These are phyloP conservation scores for Mesostigma viride DNA, from an alignment of 139 green algal genomes.

Conservation along the genomic window DNA sequence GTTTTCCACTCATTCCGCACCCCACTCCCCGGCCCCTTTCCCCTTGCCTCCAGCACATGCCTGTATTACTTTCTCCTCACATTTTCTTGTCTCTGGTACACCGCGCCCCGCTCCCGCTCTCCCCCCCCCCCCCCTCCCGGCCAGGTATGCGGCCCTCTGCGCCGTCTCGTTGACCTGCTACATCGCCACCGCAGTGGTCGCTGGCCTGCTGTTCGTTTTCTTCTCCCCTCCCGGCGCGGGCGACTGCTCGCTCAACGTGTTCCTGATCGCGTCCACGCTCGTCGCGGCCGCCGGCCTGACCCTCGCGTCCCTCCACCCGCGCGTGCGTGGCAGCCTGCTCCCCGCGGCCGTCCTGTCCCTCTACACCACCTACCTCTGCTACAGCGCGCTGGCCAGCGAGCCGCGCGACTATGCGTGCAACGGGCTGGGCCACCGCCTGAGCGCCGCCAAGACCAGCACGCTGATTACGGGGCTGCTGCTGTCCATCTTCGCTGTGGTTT, in stretches of 20 bases:
- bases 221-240: constrained; percentile 74
- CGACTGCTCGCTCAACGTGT: constrained; percentile 79
- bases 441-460: constrained; percentile 54
- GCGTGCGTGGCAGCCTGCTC: constrained; percentile 61
- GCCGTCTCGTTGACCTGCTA: constrained; percentile 55
- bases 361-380: constrained; percentile 86
- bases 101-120: no score
- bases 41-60: background rate
- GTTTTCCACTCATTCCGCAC: no score
- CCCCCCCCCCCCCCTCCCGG: background rate
- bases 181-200: constrained; percentile 38
- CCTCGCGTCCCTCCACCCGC: constrained; percentile 26
- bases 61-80: background rate
- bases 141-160: no score
- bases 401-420: constrained; percentile 77
- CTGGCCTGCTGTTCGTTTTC: constrained; percentile 66
- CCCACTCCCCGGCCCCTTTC: background rate
- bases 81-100: background rate
- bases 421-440: constrained; percentile 51
- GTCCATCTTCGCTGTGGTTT: constrained; percentile 78
- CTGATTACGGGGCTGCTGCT: constrained; percentile 69
- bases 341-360: constrained; percentile 63
- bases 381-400: constrained; percentile 66
- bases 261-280: constrained; percentile 63
- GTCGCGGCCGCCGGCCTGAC: constrained; percentile 55